A percentile compares a stretch with the other conserved stretches of the same genome.
Conservation (phyloP, 208 protist species). For the Leptomonas pyrrhocoris region DNA sequence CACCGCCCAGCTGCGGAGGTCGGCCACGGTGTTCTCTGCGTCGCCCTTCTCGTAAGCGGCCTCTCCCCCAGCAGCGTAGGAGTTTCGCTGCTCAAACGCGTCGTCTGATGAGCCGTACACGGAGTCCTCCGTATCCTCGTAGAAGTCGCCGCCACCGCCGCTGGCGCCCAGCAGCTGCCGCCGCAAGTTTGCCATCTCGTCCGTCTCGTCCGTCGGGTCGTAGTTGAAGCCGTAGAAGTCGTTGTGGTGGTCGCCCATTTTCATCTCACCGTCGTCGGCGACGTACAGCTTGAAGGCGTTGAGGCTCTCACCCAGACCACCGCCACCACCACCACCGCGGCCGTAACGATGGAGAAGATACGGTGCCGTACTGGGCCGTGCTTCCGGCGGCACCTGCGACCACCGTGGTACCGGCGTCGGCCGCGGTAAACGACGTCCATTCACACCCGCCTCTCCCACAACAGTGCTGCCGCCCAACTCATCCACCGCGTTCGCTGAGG, state of each 20-base stretch:
- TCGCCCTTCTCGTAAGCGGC: constrained; percentile 1
- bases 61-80: neutral
- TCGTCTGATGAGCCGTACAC: neutral
- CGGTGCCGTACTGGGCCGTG: neutral
- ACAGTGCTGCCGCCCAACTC: neutral
- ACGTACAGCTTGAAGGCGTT: constrained; percentile 34
- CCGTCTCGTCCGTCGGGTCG: constrained; percentile 22
- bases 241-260: constrained; percentile 19
- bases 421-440: constrained; percentile 3
- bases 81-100: neutral
- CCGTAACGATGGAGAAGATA: constrained; percentile 18
- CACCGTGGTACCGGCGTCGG: constrained; percentile 18
- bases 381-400: constrained; percentile 22
- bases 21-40: neutral
- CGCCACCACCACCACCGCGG: constrained; percentile 1
- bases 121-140: constrained; percentile 17
- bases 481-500: neutral
- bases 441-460: neutral
- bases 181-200: constrained; percentile 12
- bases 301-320: constrained; percentile 26
- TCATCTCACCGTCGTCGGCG: constrained; percentile 36
- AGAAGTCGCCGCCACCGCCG: constrained; percentile 16
- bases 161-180: constrained; percentile 12
- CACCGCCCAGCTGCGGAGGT: neutral
- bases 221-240: constrained; percentile 35